Evolutionary conservation across 768 basidiomycete species (phyloP), one percentile per base, ranked within the genome.

Genomic region (Amanita molliuscula): DNA sequence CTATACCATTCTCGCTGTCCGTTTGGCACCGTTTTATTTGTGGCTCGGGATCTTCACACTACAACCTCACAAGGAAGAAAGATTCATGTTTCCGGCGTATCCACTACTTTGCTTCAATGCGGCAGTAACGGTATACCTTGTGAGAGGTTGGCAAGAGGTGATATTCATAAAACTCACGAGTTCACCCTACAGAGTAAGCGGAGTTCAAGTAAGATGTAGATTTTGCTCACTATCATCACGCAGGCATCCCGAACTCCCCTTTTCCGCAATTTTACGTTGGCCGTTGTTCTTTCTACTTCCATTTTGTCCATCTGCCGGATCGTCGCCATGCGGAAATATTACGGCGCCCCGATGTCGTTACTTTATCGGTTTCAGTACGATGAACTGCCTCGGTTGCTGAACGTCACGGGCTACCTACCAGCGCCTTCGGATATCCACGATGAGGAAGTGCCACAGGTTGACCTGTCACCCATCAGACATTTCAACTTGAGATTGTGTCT

Each of bases 1-100:
- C 0, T 92, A 84, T 59, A 84, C 77, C 1, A 63, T 90, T 40
- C 68, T 98, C 41, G 76, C 75, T 3, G 63, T 95, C 48, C 77
- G 93, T 33, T 71, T 98, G n/a, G 64, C 76, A n/a, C 92, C 92
- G 0, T 71, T 95, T 53, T 97, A 98, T 66, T 55, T 97, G n/a
- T 98, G 96, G 95, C 58, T 84, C 41, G 76, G 66, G 1, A 84
- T 96, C 54, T 68, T 99, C 56, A 81, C 80, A 3, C 56, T 72
- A 2, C 95, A 98, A 67, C 70, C 85, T 1, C 96, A 99, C 67
- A 99, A 99, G 67, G 96, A 99, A 66, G 96, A 99, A 62, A 76
- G 96, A n/a, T 99, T 99, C 70, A 87, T 97, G 82, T 98, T 84
- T 65, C 95, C 96, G 0, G 84, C 79, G 2, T 98, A 95, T 62